Percentiles rank a stretch among this genome's conserved stretches.
Conservation (phyloP, 2,329 filamentous ascomycete genomes). For the Dothistroma pini region DNA sequence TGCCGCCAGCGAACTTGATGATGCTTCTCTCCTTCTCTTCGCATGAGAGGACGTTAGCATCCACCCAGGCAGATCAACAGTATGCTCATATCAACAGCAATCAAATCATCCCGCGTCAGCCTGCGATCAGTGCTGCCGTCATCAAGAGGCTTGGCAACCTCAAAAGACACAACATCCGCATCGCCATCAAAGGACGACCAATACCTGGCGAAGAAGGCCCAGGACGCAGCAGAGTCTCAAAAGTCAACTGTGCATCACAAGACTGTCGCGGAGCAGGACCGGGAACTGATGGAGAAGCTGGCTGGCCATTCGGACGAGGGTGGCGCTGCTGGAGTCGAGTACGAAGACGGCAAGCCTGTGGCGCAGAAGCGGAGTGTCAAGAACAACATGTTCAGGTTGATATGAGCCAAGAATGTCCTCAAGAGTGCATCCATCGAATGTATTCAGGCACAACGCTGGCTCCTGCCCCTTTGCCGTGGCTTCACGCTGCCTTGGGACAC, state of each 20-base stretch:
- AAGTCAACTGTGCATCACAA: constrained; percentile 38
- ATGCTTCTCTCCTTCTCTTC: background rate
- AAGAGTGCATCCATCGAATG: too few relatives aligned
- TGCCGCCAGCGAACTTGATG: too few relatives aligned
- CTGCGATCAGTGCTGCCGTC: background rate
- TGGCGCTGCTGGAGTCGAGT: constrained; percentile 67
- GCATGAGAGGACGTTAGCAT: background rate
- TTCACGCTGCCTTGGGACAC: too few relatives aligned
- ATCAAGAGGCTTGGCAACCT: background rate
- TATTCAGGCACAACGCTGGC: too few relatives aligned
- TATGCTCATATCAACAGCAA: background rate
- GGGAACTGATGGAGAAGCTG: constrained; percentile 62
- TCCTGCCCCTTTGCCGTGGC: too few relatives aligned
- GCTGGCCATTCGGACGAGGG: constrained; percentile 66
- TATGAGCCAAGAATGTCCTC: constrained; percentile 38
- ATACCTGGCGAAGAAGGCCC: constrained; percentile 13
- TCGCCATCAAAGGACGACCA: constrained; percentile 17
- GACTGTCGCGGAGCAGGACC: constrained; percentile 61
- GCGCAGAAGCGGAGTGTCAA: constrained; percentile 70
- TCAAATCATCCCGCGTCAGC: background rate
- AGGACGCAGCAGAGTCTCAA: constrained; percentile 23
- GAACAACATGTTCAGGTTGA: constrained; percentile 74
- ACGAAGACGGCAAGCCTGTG: constrained; percentile 68
- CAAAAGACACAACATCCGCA: constrained; percentile 1
- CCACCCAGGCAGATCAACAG: background rate